Conservation (phyloP, 83 land plant species). For the Picea abies region DNA sequence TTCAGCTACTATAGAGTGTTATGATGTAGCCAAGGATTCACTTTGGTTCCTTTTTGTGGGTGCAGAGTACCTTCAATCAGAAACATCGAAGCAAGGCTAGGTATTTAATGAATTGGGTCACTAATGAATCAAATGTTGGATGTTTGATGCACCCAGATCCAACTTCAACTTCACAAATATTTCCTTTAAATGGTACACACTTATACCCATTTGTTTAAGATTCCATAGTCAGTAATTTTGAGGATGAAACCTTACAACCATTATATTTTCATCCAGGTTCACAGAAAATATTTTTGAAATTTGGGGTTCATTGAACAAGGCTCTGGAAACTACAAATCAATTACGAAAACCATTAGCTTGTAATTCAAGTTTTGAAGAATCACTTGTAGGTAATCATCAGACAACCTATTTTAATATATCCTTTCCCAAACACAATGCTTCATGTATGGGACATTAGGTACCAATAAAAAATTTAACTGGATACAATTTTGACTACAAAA, state of each 20-base stretch:
- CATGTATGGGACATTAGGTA: background rate
- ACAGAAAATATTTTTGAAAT: background rate
- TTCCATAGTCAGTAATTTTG: background rate
- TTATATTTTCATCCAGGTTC: background rate
- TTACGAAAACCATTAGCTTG: background rate
- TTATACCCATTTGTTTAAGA: background rate
- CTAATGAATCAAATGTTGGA: slow-evolving; percentile 21
- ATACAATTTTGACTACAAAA: background rate
- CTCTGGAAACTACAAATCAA: background rate
- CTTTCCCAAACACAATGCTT: background rate
- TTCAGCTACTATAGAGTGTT: slow-evolving; percentile 68
- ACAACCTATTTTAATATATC: background rate
- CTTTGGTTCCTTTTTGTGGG: slow-evolving; percentile 30
- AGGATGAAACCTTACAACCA: background rate
- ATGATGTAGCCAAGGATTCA: slow-evolving; percentile 74
- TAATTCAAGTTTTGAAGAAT: background rate
- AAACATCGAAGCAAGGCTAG: slow-evolving; percentile 87
- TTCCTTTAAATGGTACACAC: no score
- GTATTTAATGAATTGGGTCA: slow-evolving; percentile 91
- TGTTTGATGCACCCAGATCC: slow-evolving; percentile 32
- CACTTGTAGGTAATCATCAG: background rate
- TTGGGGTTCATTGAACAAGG: background rate
- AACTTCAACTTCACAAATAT: no score
- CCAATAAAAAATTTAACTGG: background rate
- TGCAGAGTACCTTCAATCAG: slow-evolving; percentile 50